Evolutionary conservation across 2,329 filamentous ascomycete genomes (phyloP).

Genomic region (Hypoxylon sp.): DNA sequence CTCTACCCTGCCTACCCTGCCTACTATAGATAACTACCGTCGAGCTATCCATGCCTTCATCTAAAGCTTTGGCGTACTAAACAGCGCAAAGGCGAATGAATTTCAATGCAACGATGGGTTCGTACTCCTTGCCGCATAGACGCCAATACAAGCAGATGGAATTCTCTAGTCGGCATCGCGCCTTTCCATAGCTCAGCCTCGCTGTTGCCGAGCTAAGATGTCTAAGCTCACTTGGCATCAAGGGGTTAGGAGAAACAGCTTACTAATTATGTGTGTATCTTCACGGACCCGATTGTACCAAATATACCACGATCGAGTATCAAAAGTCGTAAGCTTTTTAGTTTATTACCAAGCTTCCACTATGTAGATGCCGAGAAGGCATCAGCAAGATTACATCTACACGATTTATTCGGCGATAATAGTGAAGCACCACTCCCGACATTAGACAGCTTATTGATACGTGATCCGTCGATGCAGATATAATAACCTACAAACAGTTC

Average conservation of each 20-base stretch:
- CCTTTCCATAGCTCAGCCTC: slow-evolving; percentile 18
- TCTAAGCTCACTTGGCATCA: slow-evolving; percentile 31
- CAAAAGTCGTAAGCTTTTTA: no score
- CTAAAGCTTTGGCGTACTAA: not conserved
- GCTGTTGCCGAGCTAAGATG: slow-evolving; percentile 19
- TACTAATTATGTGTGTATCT: not conserved
- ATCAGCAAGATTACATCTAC: no score
- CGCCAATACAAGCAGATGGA: not conserved
- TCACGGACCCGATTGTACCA: not conserved
- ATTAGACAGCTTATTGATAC: no score
- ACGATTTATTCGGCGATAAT: no score
- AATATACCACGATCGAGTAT: no score
- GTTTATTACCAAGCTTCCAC: no score
- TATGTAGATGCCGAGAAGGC: no score
- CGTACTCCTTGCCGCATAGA: not conserved
- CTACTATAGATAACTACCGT: not conserved
- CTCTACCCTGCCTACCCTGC: no score
- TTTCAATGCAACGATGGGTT: not conserved
- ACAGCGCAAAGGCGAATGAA: not conserved
- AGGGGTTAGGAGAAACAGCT: slow-evolving; percentile 9
- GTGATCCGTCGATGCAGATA: no score
- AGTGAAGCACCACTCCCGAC: no score
- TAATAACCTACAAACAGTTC: no score
- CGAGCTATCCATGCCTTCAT: not conserved
- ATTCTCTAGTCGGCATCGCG: not conserved